Base-by-base conservation (phyloP, 2,329 filamentous ascomycete species). In the Pyrenochaeta sp. region DNA sequence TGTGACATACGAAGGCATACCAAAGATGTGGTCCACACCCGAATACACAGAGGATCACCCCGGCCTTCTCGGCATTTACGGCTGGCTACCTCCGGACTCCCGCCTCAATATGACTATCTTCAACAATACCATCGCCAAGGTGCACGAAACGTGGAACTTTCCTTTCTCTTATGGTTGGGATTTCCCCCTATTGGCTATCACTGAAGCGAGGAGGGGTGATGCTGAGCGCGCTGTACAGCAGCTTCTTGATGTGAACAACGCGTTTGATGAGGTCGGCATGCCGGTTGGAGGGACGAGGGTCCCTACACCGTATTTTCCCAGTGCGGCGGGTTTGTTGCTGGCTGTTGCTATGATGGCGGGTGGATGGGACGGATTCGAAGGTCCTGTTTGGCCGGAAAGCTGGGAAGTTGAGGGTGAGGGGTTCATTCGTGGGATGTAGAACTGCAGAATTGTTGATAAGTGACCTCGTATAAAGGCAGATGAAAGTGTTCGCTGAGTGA, bases 281-380 rank as follows among this genome's bases (percentile, higher is more conserved):
- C 81, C 84, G 0, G 72, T 83, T 4, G 85, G 85, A 5, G 83
- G 83, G 0, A 75, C 78, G 4, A 77, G 82, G 42, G 85, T 86
- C 8, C 79, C 84, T 1, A 87, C 85, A 28, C 85, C 85, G 9
- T 87, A 87, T 69, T 85, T 87, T 56, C 85, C 85, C 0, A 81
- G 80, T 22, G 78, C 80, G 36, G 79, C 82, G 2, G 79, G 79
- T 1, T 73, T 87, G 56, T 62, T 87, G 65, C 67, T 85, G 32
- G 83, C 83, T 0, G 75, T 84, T 56, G 85, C 82, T 2, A 85
- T 86, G 83, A 82, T 87, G 81, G 82, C 83, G 10, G 84, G 83
- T 1, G 85, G 72, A 1, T 87, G 85, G 85, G 84, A 86, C 65
- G 82, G 79, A 1, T 69, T 67, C 46, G 77, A 78, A n/a, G 82